Conservation (phyloP, 495 filamentous ascomycete species). For the Penicillium psychrofluorescens region DNA sequence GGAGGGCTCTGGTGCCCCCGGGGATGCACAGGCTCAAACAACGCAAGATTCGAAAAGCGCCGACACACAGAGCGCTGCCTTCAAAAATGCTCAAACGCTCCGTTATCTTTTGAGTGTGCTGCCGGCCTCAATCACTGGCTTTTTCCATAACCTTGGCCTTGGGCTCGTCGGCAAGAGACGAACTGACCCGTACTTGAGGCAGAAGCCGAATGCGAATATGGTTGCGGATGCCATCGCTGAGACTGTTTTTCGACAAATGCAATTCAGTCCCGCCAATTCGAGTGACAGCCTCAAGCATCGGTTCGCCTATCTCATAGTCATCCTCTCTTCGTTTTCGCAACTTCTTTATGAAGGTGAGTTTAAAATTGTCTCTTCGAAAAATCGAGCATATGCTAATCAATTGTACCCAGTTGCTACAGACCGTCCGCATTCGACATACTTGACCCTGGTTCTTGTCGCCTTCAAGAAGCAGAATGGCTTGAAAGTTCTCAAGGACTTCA, state of each 20-base stretch:
- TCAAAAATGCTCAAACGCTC: slow-evolving; percentile 72
- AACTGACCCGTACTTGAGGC: slow-evolving; percentile 54
- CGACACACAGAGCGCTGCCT: slow-evolving; percentile 44
- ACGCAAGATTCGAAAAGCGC: slow-evolving; percentile 30
- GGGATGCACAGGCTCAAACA: slow-evolving; percentile 12
- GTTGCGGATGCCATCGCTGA: slow-evolving; percentile 75
- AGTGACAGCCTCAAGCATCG: slow-evolving; percentile 37
- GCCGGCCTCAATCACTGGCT: slow-evolving; percentile 61
- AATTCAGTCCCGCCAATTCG: slow-evolving; percentile 37
- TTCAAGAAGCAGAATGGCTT: slow-evolving; percentile 81
- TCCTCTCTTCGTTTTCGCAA: slow-evolving; percentile 67
- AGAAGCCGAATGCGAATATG: slow-evolving; percentile 58
- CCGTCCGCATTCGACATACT: slow-evolving; percentile 53
- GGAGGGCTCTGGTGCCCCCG: slow-evolving; percentile 13
- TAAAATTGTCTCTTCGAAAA: no score
- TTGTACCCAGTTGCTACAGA: slow-evolving; percentile 39
- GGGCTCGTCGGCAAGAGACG: slow-evolving; percentile 65
- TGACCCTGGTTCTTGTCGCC: slow-evolving; percentile 73
- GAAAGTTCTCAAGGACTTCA: slow-evolving; percentile 61
- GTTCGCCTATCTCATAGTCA: slow-evolving; percentile 74
- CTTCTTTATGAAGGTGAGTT: slow-evolving; percentile 64
- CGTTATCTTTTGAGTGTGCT: slow-evolving; percentile 69
- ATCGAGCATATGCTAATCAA: slow-evolving; percentile 3
- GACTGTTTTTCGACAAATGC: slow-evolving; percentile 59
- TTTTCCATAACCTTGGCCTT: slow-evolving; percentile 76